These are phyloP conservation scores for Salix dunnii DNA, from an alignment of 345 rosid genomes.

Conservation along the genomic window DNA sequence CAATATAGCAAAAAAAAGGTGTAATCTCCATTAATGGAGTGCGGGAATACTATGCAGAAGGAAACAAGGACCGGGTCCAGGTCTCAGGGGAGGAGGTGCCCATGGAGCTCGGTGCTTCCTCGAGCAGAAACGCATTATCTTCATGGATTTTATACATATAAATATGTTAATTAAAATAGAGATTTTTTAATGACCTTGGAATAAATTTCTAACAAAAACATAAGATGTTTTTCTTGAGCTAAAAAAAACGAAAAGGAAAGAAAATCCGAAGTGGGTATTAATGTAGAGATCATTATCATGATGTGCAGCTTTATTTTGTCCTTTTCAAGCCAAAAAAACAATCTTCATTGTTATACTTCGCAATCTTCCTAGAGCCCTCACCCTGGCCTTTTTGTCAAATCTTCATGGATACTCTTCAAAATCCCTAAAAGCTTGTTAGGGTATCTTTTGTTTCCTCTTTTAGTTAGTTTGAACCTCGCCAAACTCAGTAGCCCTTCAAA, in stretches of 20 bases:
- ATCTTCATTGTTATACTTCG: conserved; percentile 25
- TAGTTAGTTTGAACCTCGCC: conserved; percentile 4
- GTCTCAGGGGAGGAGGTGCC: too few species aligned
- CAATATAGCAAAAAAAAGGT: too few species aligned
- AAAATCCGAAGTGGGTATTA: conserved; percentile 1
- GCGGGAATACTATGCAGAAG: too few species aligned
- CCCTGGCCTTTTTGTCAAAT: conserved; percentile 15
- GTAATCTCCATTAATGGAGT: too few species aligned
- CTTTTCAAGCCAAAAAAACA: conserved; percentile 26
- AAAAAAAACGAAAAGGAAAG: background rate
- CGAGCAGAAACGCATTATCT: too few species aligned
- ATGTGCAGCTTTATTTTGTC: conserved; percentile 29
- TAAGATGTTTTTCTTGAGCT: background rate
- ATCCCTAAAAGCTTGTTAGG: conserved; percentile 13
- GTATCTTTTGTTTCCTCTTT: conserved; percentile 13
- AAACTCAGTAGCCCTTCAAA: background rate
- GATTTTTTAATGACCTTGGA: background rate
- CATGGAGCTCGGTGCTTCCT: too few species aligned
- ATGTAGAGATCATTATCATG: conserved; percentile 12
- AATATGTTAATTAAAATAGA: too few species aligned
- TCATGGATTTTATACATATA: too few species aligned
- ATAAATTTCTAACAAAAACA: background rate
- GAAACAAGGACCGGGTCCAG: too few species aligned
- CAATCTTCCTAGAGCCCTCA: conserved; percentile 5
- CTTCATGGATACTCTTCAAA: conserved; percentile 34